Percentiles rank a stretch among this genome's conserved stretches.
phyloP scores from a whole-genome alignment of 176 grass and related monocot species.

The Aegilops longissima region DNA sequence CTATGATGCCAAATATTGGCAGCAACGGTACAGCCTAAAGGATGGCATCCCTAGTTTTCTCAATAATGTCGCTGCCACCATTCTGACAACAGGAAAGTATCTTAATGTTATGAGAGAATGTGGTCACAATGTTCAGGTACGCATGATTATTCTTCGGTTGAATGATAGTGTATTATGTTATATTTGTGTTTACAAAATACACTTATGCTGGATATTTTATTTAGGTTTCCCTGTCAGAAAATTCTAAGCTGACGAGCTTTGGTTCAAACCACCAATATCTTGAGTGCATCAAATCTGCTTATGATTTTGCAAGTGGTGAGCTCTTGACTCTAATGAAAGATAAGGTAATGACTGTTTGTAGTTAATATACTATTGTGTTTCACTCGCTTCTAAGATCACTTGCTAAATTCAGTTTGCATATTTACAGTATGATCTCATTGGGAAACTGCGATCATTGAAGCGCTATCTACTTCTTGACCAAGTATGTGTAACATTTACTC shows the following conservation, averaged over 20 bases:
- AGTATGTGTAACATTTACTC: slow-evolving; percentile 49
- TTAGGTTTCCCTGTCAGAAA: slow-evolving; percentile 92
- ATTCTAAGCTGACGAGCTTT: slow-evolving; percentile 91
- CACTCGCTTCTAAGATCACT: background rate
- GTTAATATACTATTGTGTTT: slow-evolving; percentile 16
- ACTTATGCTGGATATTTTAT: slow-evolving; percentile 33
- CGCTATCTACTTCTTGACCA: slow-evolving; percentile 93
- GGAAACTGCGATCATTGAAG: slow-evolving; percentile 93
- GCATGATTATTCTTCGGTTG: background rate
- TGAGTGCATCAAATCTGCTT: slow-evolving; percentile 97
- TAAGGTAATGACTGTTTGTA: slow-evolving; percentile 50
- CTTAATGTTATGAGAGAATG: slow-evolving; percentile 99
- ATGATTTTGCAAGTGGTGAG: slow-evolving; percentile 95
- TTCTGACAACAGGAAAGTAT: slow-evolving; percentile 96
- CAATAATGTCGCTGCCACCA: slow-evolving; percentile 81
- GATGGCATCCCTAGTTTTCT: slow-evolving; percentile 94
- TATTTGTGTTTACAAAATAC: background rate
- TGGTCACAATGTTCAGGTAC: slow-evolving; percentile 91
- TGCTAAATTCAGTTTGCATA: slow-evolving; percentile 26
- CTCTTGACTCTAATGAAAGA: slow-evolving; percentile 93
- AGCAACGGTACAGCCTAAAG: slow-evolving; percentile 91
- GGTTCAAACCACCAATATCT: slow-evolving; percentile 93
- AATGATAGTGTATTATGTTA: background rate
- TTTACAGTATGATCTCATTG: slow-evolving; percentile 78
- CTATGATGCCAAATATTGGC: slow-evolving; percentile 96